Evolutionary conservation across 2,329 filamentous ascomycete species (phyloP).

Genomic region (Colletotrichum noveboracense): DNA sequence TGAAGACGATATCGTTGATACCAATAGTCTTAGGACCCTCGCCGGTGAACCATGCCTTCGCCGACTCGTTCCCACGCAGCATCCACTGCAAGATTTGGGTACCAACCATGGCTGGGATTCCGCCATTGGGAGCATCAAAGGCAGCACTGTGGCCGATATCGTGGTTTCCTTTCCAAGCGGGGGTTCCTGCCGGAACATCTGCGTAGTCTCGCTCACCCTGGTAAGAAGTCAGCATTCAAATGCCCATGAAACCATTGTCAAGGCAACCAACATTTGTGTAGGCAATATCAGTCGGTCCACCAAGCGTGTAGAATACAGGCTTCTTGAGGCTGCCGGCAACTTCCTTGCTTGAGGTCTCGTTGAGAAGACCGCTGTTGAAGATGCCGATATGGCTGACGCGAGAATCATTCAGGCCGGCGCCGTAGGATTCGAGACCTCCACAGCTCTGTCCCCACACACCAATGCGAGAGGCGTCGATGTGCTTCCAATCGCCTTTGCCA

Average conservation of each 20-base stretch:
- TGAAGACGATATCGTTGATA: not conserved
- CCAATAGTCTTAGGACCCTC: not conserved
- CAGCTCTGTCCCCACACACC: constrained; percentile 9
- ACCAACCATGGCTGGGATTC: not conserved
- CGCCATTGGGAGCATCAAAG: not conserved
- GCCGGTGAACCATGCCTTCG: not conserved
- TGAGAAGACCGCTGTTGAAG: constrained; percentile 2
- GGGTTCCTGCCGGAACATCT: not conserved
- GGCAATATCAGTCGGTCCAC: not conserved
- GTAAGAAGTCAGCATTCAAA: not conserved
- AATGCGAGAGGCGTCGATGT: constrained; percentile 9
- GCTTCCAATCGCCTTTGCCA: constrained; percentile 2
- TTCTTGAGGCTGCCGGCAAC: not conserved
- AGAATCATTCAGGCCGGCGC: not conserved
- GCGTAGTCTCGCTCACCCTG: constrained; percentile 12
- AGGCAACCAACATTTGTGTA: not conserved
- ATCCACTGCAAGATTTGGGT: not conserved
- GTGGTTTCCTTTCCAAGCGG: constrained; percentile 6
- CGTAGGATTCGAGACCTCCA: constrained; percentile 1
- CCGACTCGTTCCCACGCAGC: not conserved
- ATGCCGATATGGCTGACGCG: not conserved
- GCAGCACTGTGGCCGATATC: constrained; percentile 4
- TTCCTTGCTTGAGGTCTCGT: not conserved
- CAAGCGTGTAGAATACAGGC: constrained; percentile 1
- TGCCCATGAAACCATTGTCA: accelerated